Conservation (phyloP, 495 filamentous ascomycete species). For the Aspergillus sparsus region DNA sequence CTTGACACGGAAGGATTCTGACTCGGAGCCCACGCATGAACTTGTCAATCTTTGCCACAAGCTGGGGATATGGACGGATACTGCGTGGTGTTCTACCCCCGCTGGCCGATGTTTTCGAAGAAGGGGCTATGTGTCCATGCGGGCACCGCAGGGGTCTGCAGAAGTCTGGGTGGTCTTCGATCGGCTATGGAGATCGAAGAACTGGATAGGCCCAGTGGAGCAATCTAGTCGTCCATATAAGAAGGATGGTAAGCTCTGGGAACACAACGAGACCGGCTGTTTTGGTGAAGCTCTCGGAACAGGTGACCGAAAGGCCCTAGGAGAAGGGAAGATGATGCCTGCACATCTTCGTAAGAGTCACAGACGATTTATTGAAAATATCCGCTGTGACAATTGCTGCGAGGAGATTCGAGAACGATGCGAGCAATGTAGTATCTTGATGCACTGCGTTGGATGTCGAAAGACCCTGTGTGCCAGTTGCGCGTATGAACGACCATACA, state of each 20-base stretch:
- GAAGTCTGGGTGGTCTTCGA: constrained; percentile 69
- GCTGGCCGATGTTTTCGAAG: constrained; percentile 58
- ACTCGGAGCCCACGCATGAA: constrained; percentile 63
- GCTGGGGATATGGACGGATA: constrained; percentile 64
- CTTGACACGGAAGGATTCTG: constrained; percentile 57
- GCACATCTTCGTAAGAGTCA: constrained; percentile 59
- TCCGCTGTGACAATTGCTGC: constrained; percentile 57
- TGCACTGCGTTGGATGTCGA: constrained; percentile 65
- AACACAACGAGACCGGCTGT: constrained; percentile 55
- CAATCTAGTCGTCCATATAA: constrained; percentile 19
- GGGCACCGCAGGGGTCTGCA: constrained; percentile 51
- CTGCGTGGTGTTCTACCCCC: constrained; percentile 63
- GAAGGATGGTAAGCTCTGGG: constrained; percentile 57
- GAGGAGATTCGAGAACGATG: constrained; percentile 57
- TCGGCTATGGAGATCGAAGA: constrained; percentile 60
- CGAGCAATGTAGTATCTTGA: constrained; percentile 62
- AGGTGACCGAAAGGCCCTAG: constrained; percentile 37
- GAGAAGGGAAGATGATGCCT: constrained; percentile 57
- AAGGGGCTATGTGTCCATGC: constrained; percentile 58
- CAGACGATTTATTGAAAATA: constrained; percentile 50
- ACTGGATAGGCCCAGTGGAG: constrained; percentile 54
- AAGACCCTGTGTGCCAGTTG: constrained; percentile 64
- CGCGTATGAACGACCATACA: constrained; percentile 57
- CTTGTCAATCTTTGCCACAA: constrained; percentile 63
- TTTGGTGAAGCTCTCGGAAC: constrained; percentile 59